These are phyloP conservation scores for Euryodendron excelsum DNA, from an alignment of 148 eudicot species.

Conservation along the genomic window DNA sequence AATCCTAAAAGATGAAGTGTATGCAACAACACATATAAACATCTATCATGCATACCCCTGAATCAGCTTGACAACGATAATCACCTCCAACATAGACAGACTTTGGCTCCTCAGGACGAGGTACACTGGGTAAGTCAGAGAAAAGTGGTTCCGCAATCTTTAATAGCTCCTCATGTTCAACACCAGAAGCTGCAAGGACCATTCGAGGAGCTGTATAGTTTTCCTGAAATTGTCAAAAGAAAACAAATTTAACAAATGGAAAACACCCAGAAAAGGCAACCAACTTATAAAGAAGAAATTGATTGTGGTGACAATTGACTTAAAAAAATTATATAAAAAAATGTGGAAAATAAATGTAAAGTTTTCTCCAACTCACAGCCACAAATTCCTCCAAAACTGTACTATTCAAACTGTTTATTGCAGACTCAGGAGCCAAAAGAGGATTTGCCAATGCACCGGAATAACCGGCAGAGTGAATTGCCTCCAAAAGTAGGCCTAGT, in stretches of 20 bases:
- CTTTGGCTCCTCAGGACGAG: constrained; percentile 49
- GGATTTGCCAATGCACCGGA: constrained; percentile 68
- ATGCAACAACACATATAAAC: not conserved
- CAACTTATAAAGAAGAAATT: not conserved
- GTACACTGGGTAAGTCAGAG: constrained; percentile 53
- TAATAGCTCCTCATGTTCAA: constrained; percentile 76
- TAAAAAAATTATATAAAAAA: constrained; percentile 1
- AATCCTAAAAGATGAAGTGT: not conserved
- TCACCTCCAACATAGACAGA: constrained; percentile 86
- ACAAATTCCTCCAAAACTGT: constrained; percentile 72
- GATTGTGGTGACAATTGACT: not conserved
- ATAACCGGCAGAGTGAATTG: constrained; percentile 88
- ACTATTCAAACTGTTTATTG: constrained; percentile 56
- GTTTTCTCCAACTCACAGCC: constrained; percentile 51
- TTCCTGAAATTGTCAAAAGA: constrained; percentile 43
- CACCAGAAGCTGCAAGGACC: constrained; percentile 96
- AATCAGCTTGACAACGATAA: constrained; percentile 63
- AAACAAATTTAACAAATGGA: constrained; percentile 3
- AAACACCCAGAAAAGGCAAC: not conserved
- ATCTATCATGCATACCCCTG: constrained; percentile 57
- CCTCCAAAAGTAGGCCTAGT: constrained; percentile 75
- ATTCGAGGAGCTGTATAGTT: constrained; percentile 86
- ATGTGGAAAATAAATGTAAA: not conserved
- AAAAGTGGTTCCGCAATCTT: constrained; percentile 86
- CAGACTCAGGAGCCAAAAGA: constrained; percentile 78